Conservation (phyloP, 2,329 filamentous ascomycete species). For the Pseudomassariella vexata region DNA sequence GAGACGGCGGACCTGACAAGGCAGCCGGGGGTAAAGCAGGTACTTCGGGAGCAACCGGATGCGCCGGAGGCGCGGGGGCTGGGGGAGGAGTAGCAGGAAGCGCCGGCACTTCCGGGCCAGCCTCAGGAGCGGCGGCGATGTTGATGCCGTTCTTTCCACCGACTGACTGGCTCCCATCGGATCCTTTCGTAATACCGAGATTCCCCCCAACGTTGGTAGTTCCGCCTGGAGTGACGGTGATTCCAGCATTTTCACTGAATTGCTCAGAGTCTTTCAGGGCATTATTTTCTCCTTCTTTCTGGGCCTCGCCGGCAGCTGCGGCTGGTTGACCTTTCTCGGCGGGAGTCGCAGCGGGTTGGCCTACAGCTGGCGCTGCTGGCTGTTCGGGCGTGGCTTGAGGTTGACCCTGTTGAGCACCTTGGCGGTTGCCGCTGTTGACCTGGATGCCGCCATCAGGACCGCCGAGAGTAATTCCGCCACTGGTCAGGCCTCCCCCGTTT, state of each 20-base stretch:
- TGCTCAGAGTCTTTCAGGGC: slow-evolving; percentile 11
- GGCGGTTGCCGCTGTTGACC: too few relatives aligned
- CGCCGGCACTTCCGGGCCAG: too few relatives aligned
- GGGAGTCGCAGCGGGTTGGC: not conserved
- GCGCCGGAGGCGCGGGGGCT: too few relatives aligned
- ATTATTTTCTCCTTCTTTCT: slow-evolving; percentile 6
- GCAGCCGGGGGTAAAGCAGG: too few relatives aligned
- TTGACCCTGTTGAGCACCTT: too few relatives aligned
- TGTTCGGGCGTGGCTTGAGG: slow-evolving; percentile 1
- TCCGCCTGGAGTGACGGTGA: slow-evolving; percentile 9
- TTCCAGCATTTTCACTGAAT: slow-evolving; percentile 13
- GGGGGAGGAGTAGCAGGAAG: too few relatives aligned
- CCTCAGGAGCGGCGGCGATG: too few relatives aligned
- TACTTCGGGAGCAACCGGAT: too few relatives aligned
- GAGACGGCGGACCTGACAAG: too few relatives aligned
- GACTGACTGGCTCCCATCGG: slow-evolving; percentile 14
- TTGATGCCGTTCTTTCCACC: slow-evolving; percentile 15
- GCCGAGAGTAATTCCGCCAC: too few relatives aligned
- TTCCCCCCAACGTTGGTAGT: slow-evolving; percentile 14
- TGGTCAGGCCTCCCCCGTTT: too few relatives aligned
- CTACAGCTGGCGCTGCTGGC: not conserved
- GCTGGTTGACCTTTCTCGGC: slow-evolving; percentile 2
- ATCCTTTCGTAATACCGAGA: slow-evolving; percentile 15
- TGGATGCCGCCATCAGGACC: too few relatives aligned
- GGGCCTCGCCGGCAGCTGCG: slow-evolving; percentile 1